Base-by-base conservation (phyloP, 2,329 filamentous ascomycete species). In the Penicillium concentricum region DNA sequence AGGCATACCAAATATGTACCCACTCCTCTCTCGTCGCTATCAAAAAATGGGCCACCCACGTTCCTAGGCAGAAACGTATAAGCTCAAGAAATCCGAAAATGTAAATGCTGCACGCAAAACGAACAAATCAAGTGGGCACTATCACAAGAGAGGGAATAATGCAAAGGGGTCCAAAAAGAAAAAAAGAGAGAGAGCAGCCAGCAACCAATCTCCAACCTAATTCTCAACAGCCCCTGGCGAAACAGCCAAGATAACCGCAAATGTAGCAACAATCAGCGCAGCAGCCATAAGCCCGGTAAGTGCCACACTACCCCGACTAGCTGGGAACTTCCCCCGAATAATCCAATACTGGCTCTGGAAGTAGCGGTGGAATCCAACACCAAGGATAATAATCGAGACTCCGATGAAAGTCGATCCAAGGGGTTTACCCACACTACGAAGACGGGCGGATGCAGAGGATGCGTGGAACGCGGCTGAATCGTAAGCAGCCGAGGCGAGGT, bases 271-370 rank as follows among this genome's bases (percentile, higher is more conserved):
- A 63, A 87, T 86, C 66, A 88, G 67, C 10, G 77, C 78, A 12
- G 76, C 81, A 2, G 84, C 79, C 45, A 87, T 76, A 44, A 79
- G 74, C 8, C 80, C 79, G 10, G 87, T 80, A n/a, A 87, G 57
- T 26, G 85, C 74, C 38, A 88, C 79, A 63, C 84, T 87, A 5
- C 84, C 84, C 54, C 85, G 78, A 56, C 82, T 84, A 4, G 85
- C 85, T 0, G 85, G 85, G 55, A 88, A 88, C 67, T 87, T 87
- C 51, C 85, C 85, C 4, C 84, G 73, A 24, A 87, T 83, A 54
- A 88, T 84, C 77, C 86, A 88, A 67, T 87, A 84, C 72, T 88
- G 85, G 41, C 82, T 81, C 66, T 87, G 85, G 64, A 87, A 87
- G 65, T 87, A 88, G 42, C 85, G 78, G 67, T 87, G 85, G 63